Evolutionary conservation across 495 filamentous ascomycete genomes (phyloP).

Genomic region (Hyaloscypha finlandica): DNA sequence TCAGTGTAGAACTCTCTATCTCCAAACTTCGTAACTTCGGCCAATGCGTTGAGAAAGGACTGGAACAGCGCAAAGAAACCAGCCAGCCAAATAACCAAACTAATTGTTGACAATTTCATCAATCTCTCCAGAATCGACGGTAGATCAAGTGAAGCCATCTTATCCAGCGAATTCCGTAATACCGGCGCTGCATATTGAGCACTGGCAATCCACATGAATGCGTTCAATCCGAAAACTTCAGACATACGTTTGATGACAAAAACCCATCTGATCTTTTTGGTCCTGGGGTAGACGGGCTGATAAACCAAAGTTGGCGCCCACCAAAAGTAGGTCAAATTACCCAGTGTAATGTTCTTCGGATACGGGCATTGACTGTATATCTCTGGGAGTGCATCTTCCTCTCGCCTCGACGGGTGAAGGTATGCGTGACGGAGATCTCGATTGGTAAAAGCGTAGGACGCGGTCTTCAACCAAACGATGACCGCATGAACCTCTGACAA

Average conservation of each 20-base stretch:
- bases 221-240: conserved; percentile 71
- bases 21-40: conserved; percentile 86
- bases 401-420: conserved; percentile 64
- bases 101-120: conserved; percentile 93
- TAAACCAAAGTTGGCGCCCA: conserved; percentile 96
- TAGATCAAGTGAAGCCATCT: conserved; percentile 79
- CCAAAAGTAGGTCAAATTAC: conserved; percentile 93
- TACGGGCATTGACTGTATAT: conserved; percentile 86
- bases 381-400: conserved; percentile 65
- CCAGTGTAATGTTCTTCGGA: conserved; percentile 82
- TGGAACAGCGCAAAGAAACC: conserved; percentile 98
- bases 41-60: conserved; percentile 81
- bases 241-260: conserved; percentile 82
- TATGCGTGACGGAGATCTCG: conserved; percentile 89
- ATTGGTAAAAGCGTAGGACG: conserved; percentile 96
- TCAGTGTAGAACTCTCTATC: conserved; percentile 94
- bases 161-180: conserved; percentile 82
- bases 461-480: conserved; percentile 93
- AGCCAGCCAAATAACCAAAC: conserved; percentile 90
- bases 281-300: conserved; percentile 92
- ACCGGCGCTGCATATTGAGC: conserved; percentile 94
- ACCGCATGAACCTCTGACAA: conserved; percentile 88
- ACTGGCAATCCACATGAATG: conserved; percentile 90
- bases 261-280: conserved; percentile 71
- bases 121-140: conserved; percentile 81